A percentile compares a stretch with the other conserved stretches of the same genome.
Evolutionary conservation across 495 filamentous ascomycete species (phyloP).

Genomic region (Penicillium cataractarum): DNA sequence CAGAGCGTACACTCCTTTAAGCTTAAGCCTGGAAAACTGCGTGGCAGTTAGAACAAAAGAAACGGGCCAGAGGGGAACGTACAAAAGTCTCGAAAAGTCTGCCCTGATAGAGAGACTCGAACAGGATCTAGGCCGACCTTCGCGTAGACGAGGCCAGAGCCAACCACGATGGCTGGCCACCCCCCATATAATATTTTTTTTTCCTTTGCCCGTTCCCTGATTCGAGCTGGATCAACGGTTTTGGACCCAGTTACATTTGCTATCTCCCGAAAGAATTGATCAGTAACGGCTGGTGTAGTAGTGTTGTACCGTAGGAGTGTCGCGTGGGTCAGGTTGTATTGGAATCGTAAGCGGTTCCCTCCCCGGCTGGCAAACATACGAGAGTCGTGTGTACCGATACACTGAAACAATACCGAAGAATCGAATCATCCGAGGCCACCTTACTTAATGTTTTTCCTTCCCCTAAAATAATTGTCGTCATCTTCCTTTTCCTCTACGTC

Average conservation of each 20-base stretch:
- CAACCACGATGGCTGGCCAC: slow-evolving; percentile 3
- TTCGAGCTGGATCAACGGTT: slow-evolving; percentile 2
- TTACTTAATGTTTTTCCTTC: slow-evolving; percentile 25
- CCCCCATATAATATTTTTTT: slow-evolving; percentile 1
- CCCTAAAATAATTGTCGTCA: slow-evolving; percentile 31
- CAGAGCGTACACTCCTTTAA: background rate
- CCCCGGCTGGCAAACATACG: background rate
- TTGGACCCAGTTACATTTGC: slow-evolving; percentile 5
- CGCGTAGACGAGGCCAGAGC: slow-evolving; percentile 5
- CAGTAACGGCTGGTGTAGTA: background rate
- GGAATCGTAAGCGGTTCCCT: background rate
- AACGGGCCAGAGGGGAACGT: background rate
- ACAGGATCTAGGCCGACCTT: slow-evolving; percentile 4
- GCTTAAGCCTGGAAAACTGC: too few species aligned
- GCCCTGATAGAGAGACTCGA: background rate
- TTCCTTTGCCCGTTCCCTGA: slow-evolving; percentile 3
- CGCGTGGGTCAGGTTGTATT: slow-evolving; percentile 2
- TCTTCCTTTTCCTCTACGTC: slow-evolving; percentile 32
- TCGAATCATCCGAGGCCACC: slow-evolving; percentile 4
- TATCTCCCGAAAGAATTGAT: background rate
- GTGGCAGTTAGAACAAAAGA: background rate
- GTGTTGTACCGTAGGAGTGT: background rate
- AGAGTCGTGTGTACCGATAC: too few species aligned
- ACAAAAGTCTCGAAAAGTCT: background rate
- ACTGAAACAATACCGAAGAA: background rate